These are phyloP conservation scores for Phanerochaete sordida DNA, from an alignment of 768 basidiomycete species.

Conservation along the genomic window DNA sequence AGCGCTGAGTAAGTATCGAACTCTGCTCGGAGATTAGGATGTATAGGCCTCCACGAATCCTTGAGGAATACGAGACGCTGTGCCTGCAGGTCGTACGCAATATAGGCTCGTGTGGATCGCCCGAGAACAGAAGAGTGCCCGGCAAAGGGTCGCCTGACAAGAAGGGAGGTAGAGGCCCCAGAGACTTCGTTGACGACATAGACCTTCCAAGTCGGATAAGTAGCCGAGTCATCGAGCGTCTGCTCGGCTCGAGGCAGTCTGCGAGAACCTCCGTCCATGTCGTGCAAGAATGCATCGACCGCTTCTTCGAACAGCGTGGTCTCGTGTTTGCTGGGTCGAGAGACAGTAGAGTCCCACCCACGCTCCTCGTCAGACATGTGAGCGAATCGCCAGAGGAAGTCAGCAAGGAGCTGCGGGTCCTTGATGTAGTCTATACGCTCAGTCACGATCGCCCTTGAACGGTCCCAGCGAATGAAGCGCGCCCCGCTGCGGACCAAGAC, in stretches of 20 bases:
- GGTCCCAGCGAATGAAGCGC: constrained; percentile 2
- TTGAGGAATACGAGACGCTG: constrained; percentile 3
- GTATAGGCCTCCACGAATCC: constrained; percentile 1
- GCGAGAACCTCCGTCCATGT: neutral
- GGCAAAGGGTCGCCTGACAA: neutral
- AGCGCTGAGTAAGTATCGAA: neutral
- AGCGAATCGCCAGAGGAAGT: constrained; percentile 2
- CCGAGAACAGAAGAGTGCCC: neutral
- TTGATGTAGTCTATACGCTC: neutral
- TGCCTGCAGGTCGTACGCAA: neutral
- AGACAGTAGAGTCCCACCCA: neutral
- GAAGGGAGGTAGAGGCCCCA: neutral
- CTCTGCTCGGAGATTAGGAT: neutral
- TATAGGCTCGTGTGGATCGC: neutral
- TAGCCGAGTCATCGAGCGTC: neutral
- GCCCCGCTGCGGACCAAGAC: neutral
- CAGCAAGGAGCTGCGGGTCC: neutral
- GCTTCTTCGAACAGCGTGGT: neutral
- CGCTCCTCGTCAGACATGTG: neutral
- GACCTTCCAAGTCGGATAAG: neutral
- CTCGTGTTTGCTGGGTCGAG: neutral
- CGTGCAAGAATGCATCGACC: neutral
- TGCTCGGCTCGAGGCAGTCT: neutral
- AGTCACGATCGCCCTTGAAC: neutral
- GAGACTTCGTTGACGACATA: neutral